phyloP scores from a whole-genome alignment of 768 basidiomycete species.

The Suillus brevipes region DNA sequence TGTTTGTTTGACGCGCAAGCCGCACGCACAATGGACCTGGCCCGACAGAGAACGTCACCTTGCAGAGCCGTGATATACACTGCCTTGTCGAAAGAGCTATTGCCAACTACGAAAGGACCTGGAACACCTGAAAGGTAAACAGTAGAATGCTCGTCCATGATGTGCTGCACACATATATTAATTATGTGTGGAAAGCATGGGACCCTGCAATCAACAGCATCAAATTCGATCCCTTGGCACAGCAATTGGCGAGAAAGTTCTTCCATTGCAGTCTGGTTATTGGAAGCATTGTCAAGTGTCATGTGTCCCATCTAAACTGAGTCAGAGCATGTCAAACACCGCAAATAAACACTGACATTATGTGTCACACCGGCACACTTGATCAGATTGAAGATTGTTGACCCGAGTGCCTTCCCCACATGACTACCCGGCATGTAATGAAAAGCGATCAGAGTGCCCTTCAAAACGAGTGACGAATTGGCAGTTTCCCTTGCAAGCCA shows the following conservation, averaged over 20 bases:
- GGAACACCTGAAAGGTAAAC: neutral
- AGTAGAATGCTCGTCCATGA: conserved; percentile 9
- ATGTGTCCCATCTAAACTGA: conserved; percentile 13
- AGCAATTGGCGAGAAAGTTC: neutral
- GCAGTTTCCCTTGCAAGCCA: conserved; percentile 15
- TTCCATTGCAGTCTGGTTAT: neutral
- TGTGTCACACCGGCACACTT: neutral
- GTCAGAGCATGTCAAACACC: conserved; percentile 10
- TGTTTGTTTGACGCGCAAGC: neutral
- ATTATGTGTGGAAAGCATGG: neutral
- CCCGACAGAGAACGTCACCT: neutral
- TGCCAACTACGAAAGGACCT: neutral
- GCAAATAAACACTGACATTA: conserved; percentile 1
- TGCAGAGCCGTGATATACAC: neutral
- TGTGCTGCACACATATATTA: conserved; percentile 1
- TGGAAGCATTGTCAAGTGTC: neutral
- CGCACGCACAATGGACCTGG: neutral
- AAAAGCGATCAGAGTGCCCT: conserved; percentile 17
- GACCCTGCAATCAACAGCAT: neutral
- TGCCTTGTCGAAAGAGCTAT: neutral
- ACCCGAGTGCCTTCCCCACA: conserved; percentile 6
- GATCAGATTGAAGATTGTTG: neutral
- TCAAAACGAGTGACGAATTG: neutral
- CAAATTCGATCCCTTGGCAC: neutral
- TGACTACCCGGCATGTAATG: conserved; percentile 14